Conservation (phyloP, 257 asterid genomes). For the Solanum ahanhuiri region DNA sequence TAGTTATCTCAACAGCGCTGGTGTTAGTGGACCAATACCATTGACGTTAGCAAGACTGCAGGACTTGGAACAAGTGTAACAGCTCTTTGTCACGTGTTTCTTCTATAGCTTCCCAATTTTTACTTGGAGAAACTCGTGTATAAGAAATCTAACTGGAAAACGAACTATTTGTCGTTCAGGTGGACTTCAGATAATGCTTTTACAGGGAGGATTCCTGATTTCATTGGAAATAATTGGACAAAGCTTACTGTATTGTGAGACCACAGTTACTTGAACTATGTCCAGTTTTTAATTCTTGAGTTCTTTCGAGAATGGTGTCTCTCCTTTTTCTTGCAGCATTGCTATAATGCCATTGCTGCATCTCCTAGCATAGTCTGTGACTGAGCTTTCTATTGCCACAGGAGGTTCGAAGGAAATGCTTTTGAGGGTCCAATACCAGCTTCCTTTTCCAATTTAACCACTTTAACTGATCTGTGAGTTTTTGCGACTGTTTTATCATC, state of each 20-base stretch:
- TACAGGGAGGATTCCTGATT: slow-evolving; percentile 64
- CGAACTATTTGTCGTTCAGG: slow-evolving; percentile 23
- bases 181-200: slow-evolving; percentile 55
- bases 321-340: background rate
- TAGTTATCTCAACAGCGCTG: slow-evolving; percentile 49
- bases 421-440: slow-evolving; percentile 67
- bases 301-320: background rate
- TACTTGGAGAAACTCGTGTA: background rate
- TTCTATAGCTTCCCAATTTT: background rate
- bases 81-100: background rate
- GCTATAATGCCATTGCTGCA: background rate
- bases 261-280: background rate
- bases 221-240: slow-evolving; percentile 61
- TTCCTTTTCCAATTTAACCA: slow-evolving; percentile 51
- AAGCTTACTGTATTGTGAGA: slow-evolving; percentile 45
- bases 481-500: background rate
- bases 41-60: slow-evolving; percentile 27
- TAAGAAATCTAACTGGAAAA: slow-evolving; percentile 3
- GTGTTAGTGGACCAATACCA: slow-evolving; percentile 53
- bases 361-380: background rate
- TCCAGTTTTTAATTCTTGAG: background rate
- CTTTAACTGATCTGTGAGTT: slow-evolving; percentile 57
- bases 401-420: slow-evolving; percentile 79
- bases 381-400: slow-evolving; percentile 9
- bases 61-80: slow-evolving; percentile 34